Base-by-base conservation (phyloP, 2,329 filamentous ascomycete species). In the Podosphaera xanthii region DNA sequence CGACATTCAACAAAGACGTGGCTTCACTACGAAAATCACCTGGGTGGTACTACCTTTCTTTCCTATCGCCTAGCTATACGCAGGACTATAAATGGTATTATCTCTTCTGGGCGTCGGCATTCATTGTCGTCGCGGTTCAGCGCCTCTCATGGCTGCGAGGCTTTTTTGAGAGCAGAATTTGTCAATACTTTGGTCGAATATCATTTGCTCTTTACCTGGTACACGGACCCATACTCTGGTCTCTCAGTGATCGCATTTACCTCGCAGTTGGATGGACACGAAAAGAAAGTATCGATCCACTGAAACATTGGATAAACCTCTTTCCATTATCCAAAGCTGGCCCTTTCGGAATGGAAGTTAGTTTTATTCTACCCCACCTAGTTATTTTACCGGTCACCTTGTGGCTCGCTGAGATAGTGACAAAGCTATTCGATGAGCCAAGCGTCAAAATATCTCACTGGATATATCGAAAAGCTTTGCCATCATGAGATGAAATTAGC, bases 41-140 rank as follows among this genome's bases (percentile, higher is more conserved):
- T 0, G 81, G 82, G 2, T 69, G 68, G 68, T 62, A 66, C 34
- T 65, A 64, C 42, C 58, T 69, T 6, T 66, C 80, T 0, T 75
- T 74, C 60, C 71, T 86, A 60, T 83, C 83, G 61, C 81, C 82
- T 0, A 80, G 84, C 65, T 81, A 81, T 1, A 78, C 82, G 4
- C 83, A 75, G 64, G 79, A 84, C 66, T 76, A 75, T 66, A 84
- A 84, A 68, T 84, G 81, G 80, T 84, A 84, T 69, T 84, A 76
- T 65, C 73, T 84, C 2, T 82, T 82, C 66, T 80, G 75, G 71
- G 81, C 80, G 0, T 75, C 82, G 0, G 71, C 73, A n/a, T 73
- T 82, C 59, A 67, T 82, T 0, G 76, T 86, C 0, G 71, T 76
- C 1, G 73, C 76, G 0, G 70, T 79, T 2, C 77, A 78, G 7